Base-by-base conservation (phyloP, 139 green algal species). In the Picochlorum sp. region DNA sequence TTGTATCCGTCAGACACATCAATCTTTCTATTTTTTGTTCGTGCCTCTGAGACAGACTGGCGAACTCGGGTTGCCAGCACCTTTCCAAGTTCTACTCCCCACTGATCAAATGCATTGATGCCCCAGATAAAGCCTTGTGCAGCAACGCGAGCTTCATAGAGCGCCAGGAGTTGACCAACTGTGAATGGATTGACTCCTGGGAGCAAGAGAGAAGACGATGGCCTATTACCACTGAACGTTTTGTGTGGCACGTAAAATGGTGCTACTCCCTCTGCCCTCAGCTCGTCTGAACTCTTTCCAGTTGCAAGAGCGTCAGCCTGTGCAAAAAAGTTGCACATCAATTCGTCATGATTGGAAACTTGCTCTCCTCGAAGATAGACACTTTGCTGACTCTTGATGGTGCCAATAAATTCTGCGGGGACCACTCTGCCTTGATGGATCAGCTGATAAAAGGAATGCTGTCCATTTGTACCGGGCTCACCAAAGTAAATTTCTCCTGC, bases 311-410 rank as follows among this genome's bases (percentile, higher is more conserved):
- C 94, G 63, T 98, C 94, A 14, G 89, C 83, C 55, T 75, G 64
- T 4, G 94, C 94, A 68, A 98, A 98, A 83, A 99, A 98, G 83
- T 98, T 99, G 88, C 88, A 97, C 94, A 99, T 99, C 26, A 99
- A 83, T 85, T 99, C 94, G 66, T 98, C 94, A 73, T 99, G 94
- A 82, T 98, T 98, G 69, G 75, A 88, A 28, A 99, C 94, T 55
- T 97, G 90, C 79, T 99, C 94, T 26, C 87, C 89, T 71, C 84
- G 86, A 14, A 91, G 73, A 78, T 88, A 90, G 66, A 91, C 84
- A 55, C 71, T 85, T 77, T 96, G 89, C 83, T 99, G 94, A 69
- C 71, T 88, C 79, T 95, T 95, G 60, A 97, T 83, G 26, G 94
- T 88, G 57, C 94, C 94, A 66, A 99, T 99, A 81, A 99, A 99